Base-by-base conservation (phyloP, 768 basidiomycete genomes). In the Boletales sp. region DNA sequence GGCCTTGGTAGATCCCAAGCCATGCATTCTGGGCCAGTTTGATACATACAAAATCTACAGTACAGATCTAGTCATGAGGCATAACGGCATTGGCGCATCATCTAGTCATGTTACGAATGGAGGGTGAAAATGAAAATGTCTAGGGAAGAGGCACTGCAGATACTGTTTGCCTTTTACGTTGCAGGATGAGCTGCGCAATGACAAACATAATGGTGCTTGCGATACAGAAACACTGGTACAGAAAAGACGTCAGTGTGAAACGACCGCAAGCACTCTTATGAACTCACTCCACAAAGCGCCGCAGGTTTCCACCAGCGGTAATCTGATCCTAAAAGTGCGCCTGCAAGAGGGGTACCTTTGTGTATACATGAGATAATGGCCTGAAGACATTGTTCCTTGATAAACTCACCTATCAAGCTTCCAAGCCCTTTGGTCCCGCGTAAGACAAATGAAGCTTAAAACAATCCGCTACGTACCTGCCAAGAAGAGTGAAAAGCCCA, bases 291-390 rank as follows among this genome's bases (percentile, higher is more conserved):
- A 35, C 76, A 69, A 54, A 82, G 79, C 17, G 81, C 50, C 8
- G 74, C 74, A 5, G 81, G 78, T 40, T 71, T 69, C 78, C 79
- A 82, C 83, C 83, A 84, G 2, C 64, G 51, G 49, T 76, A 81
- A 8, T 69, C 58, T n/a, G 69, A 52, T 2, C 78, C 73, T 3
- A 84, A 66, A n/a, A 84, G 66, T 7, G 76, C 75, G 1, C 83
- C 83, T 39, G 75, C 74, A 18, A 82, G 73, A 9, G 83, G 82
- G 0, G 79, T 75, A 13, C 81, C 81, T 74, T 52, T 32, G 43
- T 17, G 18, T 19, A 47, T 38, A 19, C 60, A 58, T 17, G 63
- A 58, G 21, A 68, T 48, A 10, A 61, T 60, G 64, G 9, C 15
- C 40, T 30, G 34, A 43, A 11, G 29, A 40, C 21, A 32, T n/a